Evolutionary conservation across 1,284 basidiomycete genomes (phyloP), one percentile per base, ranked within the genome.

Genomic region (Sporisorium sorghi): DNA sequence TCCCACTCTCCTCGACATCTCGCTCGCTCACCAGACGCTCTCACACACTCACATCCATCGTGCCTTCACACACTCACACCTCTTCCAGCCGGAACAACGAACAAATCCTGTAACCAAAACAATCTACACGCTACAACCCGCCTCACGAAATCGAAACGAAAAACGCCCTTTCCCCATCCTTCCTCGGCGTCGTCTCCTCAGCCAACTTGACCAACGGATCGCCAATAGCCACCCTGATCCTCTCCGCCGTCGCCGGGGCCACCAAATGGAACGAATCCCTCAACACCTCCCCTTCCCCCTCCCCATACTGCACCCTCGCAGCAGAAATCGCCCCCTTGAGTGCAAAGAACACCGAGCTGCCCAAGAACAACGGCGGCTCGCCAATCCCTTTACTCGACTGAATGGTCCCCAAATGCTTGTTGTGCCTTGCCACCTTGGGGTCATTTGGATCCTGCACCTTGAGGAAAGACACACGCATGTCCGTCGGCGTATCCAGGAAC

Each of bases 311-410:
- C 35, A 47, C 49, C 5, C 85, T 63, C 2, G 81, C 84, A 6
- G 79, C 77, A 2, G 69, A 51, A 35, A 86, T 76, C 8, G 84
- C 84, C 28, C 85, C 70, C 17, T 82, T 80, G 10, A 86, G 69
- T 5, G 85, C 85, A 55, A 85, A 80, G 48, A 80, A 80, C 8
- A 83, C 83, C 3, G 77, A 71, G 9, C 59, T 58, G 15, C 84
- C 85, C 33, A 86, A 64, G 73, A 84, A 84, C 55, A 86, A 74
- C 30, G 85, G 85, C 15, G 85, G 85, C 46, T 85, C 78, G 19
- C 78, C 78, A 9, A 80, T 72, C 11, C 78, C 78, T 40, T 80
- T 80, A 33, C 56, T 61, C 47, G 58, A 80, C 77, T 83, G 73
- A 39, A 85, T 78, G 15, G 83, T 81, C n/a, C 73, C 59, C 1